phyloP scores from a whole-genome alignment of 106 monocot species.

The Gastrodia elata region DNA sequence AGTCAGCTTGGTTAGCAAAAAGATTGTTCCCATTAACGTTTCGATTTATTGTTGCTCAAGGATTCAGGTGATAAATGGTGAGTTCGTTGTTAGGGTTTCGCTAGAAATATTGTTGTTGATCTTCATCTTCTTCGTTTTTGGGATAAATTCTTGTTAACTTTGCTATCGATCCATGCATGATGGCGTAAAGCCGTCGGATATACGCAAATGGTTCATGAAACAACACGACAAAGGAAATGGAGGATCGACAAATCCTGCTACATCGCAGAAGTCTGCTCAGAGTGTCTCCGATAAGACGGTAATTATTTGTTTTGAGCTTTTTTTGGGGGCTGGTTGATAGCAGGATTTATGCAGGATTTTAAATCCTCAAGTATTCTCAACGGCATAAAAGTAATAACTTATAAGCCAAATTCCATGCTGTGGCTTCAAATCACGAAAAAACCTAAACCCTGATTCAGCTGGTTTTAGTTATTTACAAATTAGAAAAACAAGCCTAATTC shows the following conservation, averaged over 20 bases:
- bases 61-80: constrained; percentile 1
- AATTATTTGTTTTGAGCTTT: neutral
- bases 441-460: too few species aligned
- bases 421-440: too few species aligned
- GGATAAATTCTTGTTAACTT: neutral
- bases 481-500: too few species aligned
- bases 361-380: too few species aligned
- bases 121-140: neutral
- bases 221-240: constrained; percentile 65
- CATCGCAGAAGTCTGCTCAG: constrained; percentile 21
- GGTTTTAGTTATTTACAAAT: too few species aligned
- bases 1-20: too few species aligned
- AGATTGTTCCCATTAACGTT: too few species aligned
- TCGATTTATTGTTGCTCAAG: neutral
- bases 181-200: constrained; percentile 49
- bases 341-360: too few species aligned
- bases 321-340: too few species aligned
- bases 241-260: constrained; percentile 15
- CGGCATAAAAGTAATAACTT: too few species aligned
- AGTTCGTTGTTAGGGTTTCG: neutral
- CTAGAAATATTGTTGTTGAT: neutral
- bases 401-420: too few species aligned
- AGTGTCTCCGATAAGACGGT: constrained; percentile 18
- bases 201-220: constrained; percentile 99
- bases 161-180: neutral